Base-by-base conservation (phyloP, 1,139 yeast genomes). In the Debaryomyces singareniensis region DNA sequence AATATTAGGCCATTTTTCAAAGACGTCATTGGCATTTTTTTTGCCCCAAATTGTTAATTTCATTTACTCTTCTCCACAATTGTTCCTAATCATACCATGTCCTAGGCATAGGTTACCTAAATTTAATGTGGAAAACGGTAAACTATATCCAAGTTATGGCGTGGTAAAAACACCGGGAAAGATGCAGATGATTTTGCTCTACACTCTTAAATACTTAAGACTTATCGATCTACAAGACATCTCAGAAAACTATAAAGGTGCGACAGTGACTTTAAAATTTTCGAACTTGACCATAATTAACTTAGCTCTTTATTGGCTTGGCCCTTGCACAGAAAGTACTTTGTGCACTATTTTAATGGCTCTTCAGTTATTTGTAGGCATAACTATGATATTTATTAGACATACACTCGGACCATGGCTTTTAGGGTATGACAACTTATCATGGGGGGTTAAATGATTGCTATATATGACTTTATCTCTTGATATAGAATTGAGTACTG, bases 81-180 rank as follows among this genome's bases (percentile, higher is more conserved):
- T 91, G 37, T 82, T 89, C 55, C 77, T 79, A 28, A 45, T 91
- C 2, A 79, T 93, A 11, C 95, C 93, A 5, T 91, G 98, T 50
- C 99, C 99, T 16, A 72, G 99, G 44, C 99, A 91, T 53, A 71
- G 99, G 45, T 54, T 91, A 50, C 99, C 99, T 1, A 68, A 63
- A 40, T 82, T 85, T 45, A 75, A 85, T 43, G 61, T 59, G 10
- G 55, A 66, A 12, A 78, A 85, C 37, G 89, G 93, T 1, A 57
- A 79, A 29, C 66, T 91, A 68, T 76, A 84, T 44, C 91, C 95
- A n/a, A 65, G 71, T 36, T 62, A 40, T 36, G 72, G 62, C 3
- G 58, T 52, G 25, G 32, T 64, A 24, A 45, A 40, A 13, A 31
- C 30, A 2, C 32, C 26, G 16, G 27, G 26, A 4, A 35, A 20